Evolutionary conservation across 306 rosid genomes (phyloP).

Genomic region (Hippophae gyantsensis): DNA sequence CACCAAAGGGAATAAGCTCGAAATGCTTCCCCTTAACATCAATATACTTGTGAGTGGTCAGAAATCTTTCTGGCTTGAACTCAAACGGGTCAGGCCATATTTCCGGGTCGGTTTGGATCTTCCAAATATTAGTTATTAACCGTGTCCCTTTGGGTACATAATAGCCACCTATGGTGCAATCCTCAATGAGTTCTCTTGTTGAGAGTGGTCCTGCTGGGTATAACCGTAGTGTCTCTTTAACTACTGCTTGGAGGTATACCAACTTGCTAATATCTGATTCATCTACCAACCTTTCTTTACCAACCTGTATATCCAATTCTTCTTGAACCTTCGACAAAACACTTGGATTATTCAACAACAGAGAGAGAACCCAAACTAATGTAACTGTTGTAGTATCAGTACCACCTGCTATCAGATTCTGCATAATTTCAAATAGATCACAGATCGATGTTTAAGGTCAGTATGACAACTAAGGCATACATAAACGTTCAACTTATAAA

Average conservation of each 20-base stretch:
- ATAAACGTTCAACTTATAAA: no score
- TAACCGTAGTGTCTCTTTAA: conserved; percentile 41
- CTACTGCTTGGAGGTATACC: conserved; percentile 41
- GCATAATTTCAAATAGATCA: background rate
- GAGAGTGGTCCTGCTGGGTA: conserved; percentile 41
- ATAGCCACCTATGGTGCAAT: conserved; percentile 35
- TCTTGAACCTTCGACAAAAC: conserved; percentile 25
- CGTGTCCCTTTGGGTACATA: conserved; percentile 33
- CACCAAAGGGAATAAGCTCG: conserved; percentile 44
- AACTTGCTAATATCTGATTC: conserved; percentile 40
- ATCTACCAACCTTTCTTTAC: conserved; percentile 32
- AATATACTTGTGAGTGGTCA: conserved; percentile 29
- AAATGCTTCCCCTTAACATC: conserved; percentile 40
- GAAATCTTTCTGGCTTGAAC: conserved; percentile 51
- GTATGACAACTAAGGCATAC: no score
- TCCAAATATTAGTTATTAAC: conserved; percentile 35
- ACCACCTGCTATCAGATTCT: conserved; percentile 34
- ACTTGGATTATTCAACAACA: conserved; percentile 26
- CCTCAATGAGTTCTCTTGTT: conserved; percentile 26
- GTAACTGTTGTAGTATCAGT: conserved; percentile 40
- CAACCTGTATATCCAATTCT: conserved; percentile 46
- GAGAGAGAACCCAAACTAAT: conserved; percentile 29
- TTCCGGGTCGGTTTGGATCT: conserved; percentile 42
- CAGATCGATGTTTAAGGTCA: no score
- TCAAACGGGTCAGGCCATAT: conserved; percentile 39